Conservation (phyloP, 1,284 basidiomycete genomes). For the Gomphus bonarii region DNA sequence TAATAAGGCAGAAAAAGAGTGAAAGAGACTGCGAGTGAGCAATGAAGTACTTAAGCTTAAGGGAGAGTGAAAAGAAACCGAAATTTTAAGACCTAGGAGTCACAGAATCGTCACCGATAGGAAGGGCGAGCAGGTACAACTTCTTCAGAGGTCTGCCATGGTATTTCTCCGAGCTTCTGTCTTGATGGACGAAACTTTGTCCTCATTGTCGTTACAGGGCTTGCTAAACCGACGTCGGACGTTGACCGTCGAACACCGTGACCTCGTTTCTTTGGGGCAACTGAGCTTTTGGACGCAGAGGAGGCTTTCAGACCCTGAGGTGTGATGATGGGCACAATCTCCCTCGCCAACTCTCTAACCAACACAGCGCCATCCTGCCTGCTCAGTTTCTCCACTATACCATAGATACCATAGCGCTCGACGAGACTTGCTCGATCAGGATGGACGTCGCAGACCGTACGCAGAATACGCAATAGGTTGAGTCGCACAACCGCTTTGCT, state of each 20-base stretch:
- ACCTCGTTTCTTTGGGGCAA: constrained; percentile 47
- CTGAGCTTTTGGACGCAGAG: constrained; percentile 28
- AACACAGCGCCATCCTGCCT: constrained; percentile 80
- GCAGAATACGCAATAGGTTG: constrained; percentile 80
- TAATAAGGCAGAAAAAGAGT: neutral
- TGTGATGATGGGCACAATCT: constrained; percentile 65
- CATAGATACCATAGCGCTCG: constrained; percentile 66
- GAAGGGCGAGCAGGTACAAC: neutral
- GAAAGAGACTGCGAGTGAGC: neutral
- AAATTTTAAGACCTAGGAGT: too few species aligned
- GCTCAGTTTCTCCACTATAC: constrained; percentile 70
- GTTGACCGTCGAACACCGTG: constrained; percentile 44
- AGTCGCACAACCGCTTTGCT: constrained; percentile 84
- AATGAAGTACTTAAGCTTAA: neutral
- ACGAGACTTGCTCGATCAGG: constrained; percentile 78
- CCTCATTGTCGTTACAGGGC: constrained; percentile 10
- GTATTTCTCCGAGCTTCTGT: constrained; percentile 40
- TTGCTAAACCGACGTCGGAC: constrained; percentile 34
- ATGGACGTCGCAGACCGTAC: constrained; percentile 80
- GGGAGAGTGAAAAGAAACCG: neutral
- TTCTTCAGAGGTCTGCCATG: constrained; percentile 28
- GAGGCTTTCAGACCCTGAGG: constrained; percentile 35
- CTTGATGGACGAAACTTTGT: constrained; percentile 19
- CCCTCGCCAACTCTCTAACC: constrained; percentile 79
- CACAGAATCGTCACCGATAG: neutral